Conservation (phyloP, 1,284 basidiomycete species). For the Puccinia triticina region DNA sequence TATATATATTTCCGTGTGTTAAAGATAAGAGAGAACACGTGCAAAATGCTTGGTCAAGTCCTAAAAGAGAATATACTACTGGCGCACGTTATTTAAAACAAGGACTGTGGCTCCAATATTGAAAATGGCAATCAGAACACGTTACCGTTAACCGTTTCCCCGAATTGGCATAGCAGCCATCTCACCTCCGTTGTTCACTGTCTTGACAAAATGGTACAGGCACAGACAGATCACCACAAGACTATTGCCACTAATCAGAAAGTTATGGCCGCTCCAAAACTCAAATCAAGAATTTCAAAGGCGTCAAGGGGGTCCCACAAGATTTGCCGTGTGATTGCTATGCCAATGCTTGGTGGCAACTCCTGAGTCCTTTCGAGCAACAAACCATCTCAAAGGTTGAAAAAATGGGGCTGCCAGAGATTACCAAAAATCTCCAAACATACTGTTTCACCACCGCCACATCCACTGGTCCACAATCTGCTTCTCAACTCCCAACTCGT, state of each 20-base stretch:
- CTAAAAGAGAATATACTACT: not conserved
- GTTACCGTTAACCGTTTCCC: not conserved
- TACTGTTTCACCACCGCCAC: too few species aligned
- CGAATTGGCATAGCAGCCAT: not conserved
- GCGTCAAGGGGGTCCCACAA: not conserved
- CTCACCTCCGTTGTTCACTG: not conserved
- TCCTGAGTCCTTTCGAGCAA: too few species aligned
- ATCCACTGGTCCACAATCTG: too few species aligned
- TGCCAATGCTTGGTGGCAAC: too few species aligned
- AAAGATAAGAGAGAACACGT: too few species aligned
- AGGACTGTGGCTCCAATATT: not conserved
- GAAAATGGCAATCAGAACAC: not conserved
- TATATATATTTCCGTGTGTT: too few species aligned
- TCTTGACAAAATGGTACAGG: not conserved
- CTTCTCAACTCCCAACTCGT: too few species aligned
- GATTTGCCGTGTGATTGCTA: conserved; percentile 12
- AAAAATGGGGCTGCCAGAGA: too few species aligned
- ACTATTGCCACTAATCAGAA: not conserved
- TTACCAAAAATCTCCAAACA: too few species aligned
- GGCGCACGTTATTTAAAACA: not conserved
- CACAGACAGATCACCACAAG: not conserved
- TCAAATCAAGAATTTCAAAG: not conserved
- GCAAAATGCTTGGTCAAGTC: too few species aligned
- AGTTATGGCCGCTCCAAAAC: not conserved
- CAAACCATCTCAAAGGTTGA: too few species aligned